Base-by-base conservation (phyloP, 2,329 filamentous ascomycete genomes). In the Beauveria rudraprayagi region DNA sequence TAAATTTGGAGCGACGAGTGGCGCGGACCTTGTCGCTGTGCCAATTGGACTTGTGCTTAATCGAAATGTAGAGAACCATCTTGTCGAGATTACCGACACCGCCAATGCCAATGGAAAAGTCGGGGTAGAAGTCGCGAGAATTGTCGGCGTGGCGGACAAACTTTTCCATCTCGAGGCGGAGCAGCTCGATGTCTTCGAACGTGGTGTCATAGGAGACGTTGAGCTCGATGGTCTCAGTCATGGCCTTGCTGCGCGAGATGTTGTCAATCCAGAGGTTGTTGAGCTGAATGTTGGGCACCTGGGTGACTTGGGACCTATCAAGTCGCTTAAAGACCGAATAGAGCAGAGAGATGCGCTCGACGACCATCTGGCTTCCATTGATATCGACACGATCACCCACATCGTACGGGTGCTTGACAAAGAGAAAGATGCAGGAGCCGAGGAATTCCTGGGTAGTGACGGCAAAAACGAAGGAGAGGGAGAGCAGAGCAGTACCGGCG, bases 391-490 rank as follows among this genome's bases (percentile, higher is more conserved):
- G 88, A 72, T 99, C 94, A 63, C 93, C 92, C 24, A 97, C 92
- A 71, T 99, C 94, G 72, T 90, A 97, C 0, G 94, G 93, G 72
- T 99, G 94, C 79, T 99, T 99, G 78, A 97, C 91, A 69, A 99
- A 99, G 1, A 99, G 79, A 79, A 99, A 99, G 70, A 99, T 96
- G 78, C 93, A 97, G 43, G 92, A 97, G 69, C 93, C 93, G n/a
- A 99, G 84, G 65, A 99, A 89, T 74, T 99, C 94, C 75, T 97
- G 92, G 3, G 89, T 88, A 1, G 92, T 97, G 61, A 89, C 88
- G 26, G 92, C 88, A 73, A 99, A 97, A 67, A 97, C 89, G 77
- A 99, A 99, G 4, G 93, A 97, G n/a, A 97, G 79, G 6, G 93
- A 97, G 10, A 99, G 85, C 47, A 99, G 82, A 0, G 94, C 89